Evolutionary conservation across 148 eudicot species (phyloP).

Genomic region (Hydrangea macrophylla): DNA sequence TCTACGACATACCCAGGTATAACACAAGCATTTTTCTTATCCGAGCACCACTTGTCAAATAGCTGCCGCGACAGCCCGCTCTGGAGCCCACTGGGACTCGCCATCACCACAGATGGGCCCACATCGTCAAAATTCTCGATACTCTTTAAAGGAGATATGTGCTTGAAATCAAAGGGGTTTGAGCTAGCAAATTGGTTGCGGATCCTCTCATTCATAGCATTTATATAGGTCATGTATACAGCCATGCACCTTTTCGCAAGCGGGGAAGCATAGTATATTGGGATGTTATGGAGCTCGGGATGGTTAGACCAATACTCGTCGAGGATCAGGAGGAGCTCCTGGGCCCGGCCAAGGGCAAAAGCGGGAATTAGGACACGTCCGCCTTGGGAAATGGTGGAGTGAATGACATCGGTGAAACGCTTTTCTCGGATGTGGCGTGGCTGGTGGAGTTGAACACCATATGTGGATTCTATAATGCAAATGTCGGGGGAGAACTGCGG

Average conservation of each 20-base stretch:
- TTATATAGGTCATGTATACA: constrained; percentile 91
- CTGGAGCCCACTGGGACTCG: constrained; percentile 88
- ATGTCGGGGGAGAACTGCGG: constrained; percentile 91
- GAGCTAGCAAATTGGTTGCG: constrained; percentile 78
- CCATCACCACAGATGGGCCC: constrained; percentile 95
- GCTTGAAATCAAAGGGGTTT: constrained; percentile 90
- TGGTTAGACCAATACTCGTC: constrained; percentile 96
- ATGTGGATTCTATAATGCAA: constrained; percentile 92
- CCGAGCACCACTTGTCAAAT: constrained; percentile 88
- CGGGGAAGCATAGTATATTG: constrained; percentile 93
- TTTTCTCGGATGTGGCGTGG: constrained; percentile 81
- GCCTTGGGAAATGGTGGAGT: constrained; percentile 75
- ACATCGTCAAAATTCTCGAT: constrained; percentile 76
- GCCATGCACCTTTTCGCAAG: constrained; percentile 91
- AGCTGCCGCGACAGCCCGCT: constrained; percentile 93
- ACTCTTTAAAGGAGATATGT: constrained; percentile 72
- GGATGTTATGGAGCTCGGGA: constrained; percentile 81
- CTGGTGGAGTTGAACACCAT: constrained; percentile 89
- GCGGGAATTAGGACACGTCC: constrained; percentile 97
- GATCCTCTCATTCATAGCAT: constrained; percentile 90
- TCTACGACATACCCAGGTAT: constrained; percentile 93
- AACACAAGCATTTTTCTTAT: constrained; percentile 85
- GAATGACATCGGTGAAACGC: constrained; percentile 86
- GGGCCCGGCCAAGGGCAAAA: constrained; percentile 97
- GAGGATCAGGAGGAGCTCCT: constrained; percentile 80